These are phyloP conservation scores for Mrakiaceae sp. DNA, from an alignment of 1,284 basidiomycete species.

Conservation along the genomic window DNA sequence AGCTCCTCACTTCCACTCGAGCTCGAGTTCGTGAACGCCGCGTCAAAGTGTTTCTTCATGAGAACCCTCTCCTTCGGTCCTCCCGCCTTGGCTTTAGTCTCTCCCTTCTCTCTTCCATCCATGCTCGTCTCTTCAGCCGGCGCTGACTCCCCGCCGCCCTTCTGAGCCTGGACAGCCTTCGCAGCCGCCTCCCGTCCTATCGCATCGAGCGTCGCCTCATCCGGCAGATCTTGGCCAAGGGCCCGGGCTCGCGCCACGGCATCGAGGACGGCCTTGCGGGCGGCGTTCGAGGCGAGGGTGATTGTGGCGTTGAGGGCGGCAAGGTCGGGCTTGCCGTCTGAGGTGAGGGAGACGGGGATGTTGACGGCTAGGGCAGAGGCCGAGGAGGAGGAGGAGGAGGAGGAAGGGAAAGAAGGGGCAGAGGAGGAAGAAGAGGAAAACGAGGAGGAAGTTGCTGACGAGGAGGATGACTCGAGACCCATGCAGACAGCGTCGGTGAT, in stretches of 20 bases:
- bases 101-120: background rate
- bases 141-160: no score
- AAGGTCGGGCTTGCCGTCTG: background rate
- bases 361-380: background rate
- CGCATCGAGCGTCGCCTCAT: no score
- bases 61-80: slow-evolving; percentile 38
- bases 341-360: background rate
- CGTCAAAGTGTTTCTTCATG: slow-evolving; percentile 55
- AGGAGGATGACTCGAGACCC: no score
- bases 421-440: background rate
- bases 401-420: background rate
- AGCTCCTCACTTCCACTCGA: slow-evolving; percentile 71
- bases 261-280: no score
- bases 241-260: no score
- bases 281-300: no score
- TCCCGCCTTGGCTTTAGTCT: background rate
- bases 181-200: no score
- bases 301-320: background rate
- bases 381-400: background rate
- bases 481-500: no score
- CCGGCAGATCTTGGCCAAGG: no score
- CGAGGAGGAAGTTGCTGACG: background rate
- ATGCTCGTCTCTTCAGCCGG: no score
- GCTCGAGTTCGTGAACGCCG: slow-evolving; percentile 73
- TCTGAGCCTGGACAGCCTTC: no score